Conservation (phyloP, 2,329 filamentous ascomycete genomes). For the Allantophomopsis lycopodina region DNA sequence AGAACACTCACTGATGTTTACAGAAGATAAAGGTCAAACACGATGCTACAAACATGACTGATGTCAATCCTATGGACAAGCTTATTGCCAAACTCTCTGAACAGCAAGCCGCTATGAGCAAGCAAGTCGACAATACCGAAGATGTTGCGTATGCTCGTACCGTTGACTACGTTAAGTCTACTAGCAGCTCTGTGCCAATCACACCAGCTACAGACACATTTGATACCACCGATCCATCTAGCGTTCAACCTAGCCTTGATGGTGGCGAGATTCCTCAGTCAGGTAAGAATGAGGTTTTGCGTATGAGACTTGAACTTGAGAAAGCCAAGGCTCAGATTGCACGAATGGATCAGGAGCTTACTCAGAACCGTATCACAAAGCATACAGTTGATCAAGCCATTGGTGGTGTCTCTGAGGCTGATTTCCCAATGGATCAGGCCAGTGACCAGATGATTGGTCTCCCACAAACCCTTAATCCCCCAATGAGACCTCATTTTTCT, state of each 20-base stretch:
- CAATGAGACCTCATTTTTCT: constrained; percentile 21
- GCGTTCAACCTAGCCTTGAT: constrained; percentile 35
- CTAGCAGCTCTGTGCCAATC: constrained; percentile 45
- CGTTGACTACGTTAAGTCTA: constrained; percentile 29
- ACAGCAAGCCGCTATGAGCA: constrained; percentile 45
- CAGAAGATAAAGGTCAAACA: constrained; percentile 34
- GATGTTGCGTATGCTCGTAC: constrained; percentile 10
- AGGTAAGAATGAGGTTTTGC: constrained; percentile 43
- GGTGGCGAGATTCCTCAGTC: constrained; percentile 20
- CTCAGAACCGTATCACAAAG: constrained; percentile 46
- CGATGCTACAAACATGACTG: constrained; percentile 21
- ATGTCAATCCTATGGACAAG: constrained; percentile 50
- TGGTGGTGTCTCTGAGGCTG: constrained; percentile 31
- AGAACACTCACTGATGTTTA: constrained; percentile 14
- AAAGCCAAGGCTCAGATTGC: constrained; percentile 57
- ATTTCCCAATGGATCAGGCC: constrained; percentile 17
- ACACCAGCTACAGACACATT: constrained; percentile 46
- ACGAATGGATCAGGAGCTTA: constrained; percentile 58
- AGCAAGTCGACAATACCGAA: constrained; percentile 35
- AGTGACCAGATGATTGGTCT: constrained; percentile 8
- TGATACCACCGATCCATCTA: constrained; percentile 28
- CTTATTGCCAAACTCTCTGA: constrained; percentile 63
- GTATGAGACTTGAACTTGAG: constrained; percentile 58
- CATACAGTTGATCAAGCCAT: constrained; percentile 41
- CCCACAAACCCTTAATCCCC: constrained; percentile 12